Conservation (phyloP, 2,329 filamentous ascomycete genomes). For the Fusarium udum region DNA sequence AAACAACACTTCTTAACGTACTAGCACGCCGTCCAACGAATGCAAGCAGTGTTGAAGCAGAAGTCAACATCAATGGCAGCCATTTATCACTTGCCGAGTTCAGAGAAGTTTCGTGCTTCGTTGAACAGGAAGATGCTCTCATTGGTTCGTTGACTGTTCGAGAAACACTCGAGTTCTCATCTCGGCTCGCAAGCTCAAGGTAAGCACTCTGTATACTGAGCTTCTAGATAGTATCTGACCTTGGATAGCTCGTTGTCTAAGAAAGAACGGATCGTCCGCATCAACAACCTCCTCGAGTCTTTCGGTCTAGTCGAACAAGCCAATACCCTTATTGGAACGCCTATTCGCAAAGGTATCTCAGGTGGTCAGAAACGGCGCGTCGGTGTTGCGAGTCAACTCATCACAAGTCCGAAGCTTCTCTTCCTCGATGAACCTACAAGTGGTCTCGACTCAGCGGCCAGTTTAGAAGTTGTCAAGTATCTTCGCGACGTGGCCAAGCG, state of each 20-base stretch:
- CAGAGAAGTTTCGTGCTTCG: constrained; percentile 75
- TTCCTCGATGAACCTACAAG: constrained; percentile 88
- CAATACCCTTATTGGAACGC: constrained; percentile 80
- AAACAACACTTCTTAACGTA: constrained; percentile 85
- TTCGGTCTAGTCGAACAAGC: constrained; percentile 79
- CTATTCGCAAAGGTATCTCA: constrained; percentile 83
- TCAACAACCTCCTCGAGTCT: constrained; percentile 72
- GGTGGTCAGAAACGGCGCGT: constrained; percentile 86
- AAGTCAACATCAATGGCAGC: constrained; percentile 69
- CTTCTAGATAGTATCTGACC: neutral
- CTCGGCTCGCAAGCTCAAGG: constrained; percentile 70
- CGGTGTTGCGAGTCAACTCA: constrained; percentile 81
- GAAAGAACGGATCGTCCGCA: constrained; percentile 67
- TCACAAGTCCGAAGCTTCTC: constrained; percentile 81
- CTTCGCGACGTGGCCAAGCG: constrained; percentile 72
- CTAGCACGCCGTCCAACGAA: constrained; percentile 67
- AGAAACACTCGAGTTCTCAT: constrained; percentile 83
- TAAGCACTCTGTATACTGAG: constrained; percentile 41
- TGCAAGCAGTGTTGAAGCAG: constrained; percentile 51
- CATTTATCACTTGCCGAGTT: constrained; percentile 64
- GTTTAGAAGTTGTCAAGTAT: constrained; percentile 79
- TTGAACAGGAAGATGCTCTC: constrained; percentile 88
- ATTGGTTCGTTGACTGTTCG: constrained; percentile 82
- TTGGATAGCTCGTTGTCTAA: constrained; percentile 51
- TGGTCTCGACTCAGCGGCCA: constrained; percentile 81